phyloP scores from a whole-genome alignment of 2,329 filamentous ascomycete genomes.

The Myriosclerotinia curreyana region DNA sequence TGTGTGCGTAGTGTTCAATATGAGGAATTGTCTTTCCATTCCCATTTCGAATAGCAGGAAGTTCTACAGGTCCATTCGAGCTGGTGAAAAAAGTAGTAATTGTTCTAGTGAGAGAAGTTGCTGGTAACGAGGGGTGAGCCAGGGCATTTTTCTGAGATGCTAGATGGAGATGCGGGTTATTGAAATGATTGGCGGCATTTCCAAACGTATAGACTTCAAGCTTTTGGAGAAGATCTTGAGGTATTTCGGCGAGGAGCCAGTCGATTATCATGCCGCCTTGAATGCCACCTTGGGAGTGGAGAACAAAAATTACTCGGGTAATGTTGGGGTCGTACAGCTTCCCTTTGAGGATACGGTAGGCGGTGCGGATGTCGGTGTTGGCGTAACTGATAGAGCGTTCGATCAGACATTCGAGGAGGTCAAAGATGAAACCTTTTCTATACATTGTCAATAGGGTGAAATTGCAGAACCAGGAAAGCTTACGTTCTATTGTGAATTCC shows the following conservation, averaged over 20 bases:
- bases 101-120: slow-evolving; percentile 38
- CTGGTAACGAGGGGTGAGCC: slow-evolving; percentile 42
- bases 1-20: slow-evolving; percentile 79
- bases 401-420: slow-evolving; percentile 72
- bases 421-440: slow-evolving; percentile 65
- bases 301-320: slow-evolving; percentile 68
- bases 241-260: slow-evolving; percentile 71
- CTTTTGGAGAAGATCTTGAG: slow-evolving; percentile 62
- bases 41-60: background rate
- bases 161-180: slow-evolving; percentile 62
- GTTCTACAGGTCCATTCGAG: background rate
- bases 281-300: slow-evolving; percentile 76
- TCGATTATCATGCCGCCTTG: slow-evolving; percentile 71
- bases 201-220: slow-evolving; percentile 78
- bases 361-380: slow-evolving; percentile 63
- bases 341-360: slow-evolving; percentile 60
- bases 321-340: slow-evolving; percentile 59
- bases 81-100: slow-evolving; percentile 11
- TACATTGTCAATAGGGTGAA: slow-evolving; percentile 1
- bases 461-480: background rate
- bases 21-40: slow-evolving; percentile 54
- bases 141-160: slow-evolving; percentile 45
- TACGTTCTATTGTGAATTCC: slow-evolving; percentile 74
- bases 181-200: slow-evolving; percentile 77
- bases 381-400: slow-evolving; percentile 73